A percentile compares a stretch with the other conserved stretches of the same genome.
phyloP scores from a whole-genome alignment of 306 rosid genomes.

The Dalbergia cultrata region DNA sequence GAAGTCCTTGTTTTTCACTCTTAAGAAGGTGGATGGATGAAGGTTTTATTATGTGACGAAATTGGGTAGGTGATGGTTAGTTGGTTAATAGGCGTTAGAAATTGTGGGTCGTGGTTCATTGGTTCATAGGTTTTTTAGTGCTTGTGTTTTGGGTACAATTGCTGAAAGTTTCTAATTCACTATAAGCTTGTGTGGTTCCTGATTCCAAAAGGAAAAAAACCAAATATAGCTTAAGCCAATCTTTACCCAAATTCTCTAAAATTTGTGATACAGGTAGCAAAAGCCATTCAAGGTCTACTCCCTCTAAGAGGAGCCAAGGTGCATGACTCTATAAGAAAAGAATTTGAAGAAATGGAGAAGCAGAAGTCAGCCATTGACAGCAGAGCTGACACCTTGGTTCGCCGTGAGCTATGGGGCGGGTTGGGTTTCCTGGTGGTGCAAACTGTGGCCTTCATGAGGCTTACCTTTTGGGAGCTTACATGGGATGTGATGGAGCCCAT shows the following conservation, averaged over 20 bases:
- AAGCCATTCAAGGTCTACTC: constrained; percentile 53
- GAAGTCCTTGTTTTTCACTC: not conserved
- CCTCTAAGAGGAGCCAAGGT: constrained; percentile 49
- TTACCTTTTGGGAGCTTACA: constrained; percentile 90
- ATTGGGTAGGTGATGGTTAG: constrained; percentile 12
- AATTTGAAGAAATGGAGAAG: constrained; percentile 71
- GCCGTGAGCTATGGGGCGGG: constrained; percentile 77
- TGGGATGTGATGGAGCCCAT: constrained; percentile 98
- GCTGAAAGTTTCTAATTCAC: not conserved
- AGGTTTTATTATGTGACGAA: constrained; percentile 3
- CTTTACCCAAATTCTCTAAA: constrained; percentile 57
- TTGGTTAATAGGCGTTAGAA: not conserved
- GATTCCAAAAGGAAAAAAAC: constrained; percentile 41
- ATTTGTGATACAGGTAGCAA: constrained; percentile 71
- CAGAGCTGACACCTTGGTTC: constrained; percentile 59
- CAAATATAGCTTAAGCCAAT: constrained; percentile 39
- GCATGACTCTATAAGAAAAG: constrained; percentile 46
- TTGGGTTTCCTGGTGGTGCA: constrained; percentile 63
- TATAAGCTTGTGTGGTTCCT: constrained; percentile 23
- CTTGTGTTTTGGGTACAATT: constrained; percentile 34
- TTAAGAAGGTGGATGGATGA: not conserved
- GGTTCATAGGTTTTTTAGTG: not conserved
- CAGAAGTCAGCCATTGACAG: constrained; percentile 61
- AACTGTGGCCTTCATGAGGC: constrained; percentile 77
- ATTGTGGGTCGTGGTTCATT: not conserved